A percentile compares a stretch with the other conserved stretches of the same genome.
Evolutionary conservation across 116 monocot species (phyloP).

Genomic region (Trichopus zeylanicus): DNA sequence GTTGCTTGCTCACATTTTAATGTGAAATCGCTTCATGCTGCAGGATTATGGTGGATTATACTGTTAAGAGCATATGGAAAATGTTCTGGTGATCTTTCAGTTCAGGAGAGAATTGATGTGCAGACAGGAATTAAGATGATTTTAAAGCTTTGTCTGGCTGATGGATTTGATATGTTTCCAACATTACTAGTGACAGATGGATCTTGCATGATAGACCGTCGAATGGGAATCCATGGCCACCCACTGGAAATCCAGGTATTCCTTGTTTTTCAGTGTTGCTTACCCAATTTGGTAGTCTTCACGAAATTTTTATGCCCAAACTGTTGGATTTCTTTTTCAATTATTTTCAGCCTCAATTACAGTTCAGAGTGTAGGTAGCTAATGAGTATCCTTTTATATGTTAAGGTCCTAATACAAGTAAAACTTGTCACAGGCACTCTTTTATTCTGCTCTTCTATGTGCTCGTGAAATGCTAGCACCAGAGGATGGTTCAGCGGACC

Average conservation of each 20-base stretch:
- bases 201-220: constrained; percentile 95
- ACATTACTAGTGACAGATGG: constrained; percentile 97
- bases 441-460: constrained; percentile 89
- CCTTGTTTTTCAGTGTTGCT: background rate
- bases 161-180: constrained; percentile 99
- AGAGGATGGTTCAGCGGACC: constrained; percentile 95
- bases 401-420: background rate
- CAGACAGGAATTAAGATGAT: constrained; percentile 99
- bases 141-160: constrained; percentile 90
- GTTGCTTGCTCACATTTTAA: background rate
- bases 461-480: constrained; percentile 96
- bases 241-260: constrained; percentile 96
- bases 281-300: background rate
- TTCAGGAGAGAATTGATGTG: constrained; percentile 98
- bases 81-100: constrained; percentile 90
- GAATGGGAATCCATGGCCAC: constrained; percentile 99
- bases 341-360: too few relatives aligned
- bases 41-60: constrained; percentile 99
- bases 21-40: background rate
- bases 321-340: background rate
- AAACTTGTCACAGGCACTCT: constrained; percentile 65
- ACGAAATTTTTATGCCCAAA: background rate
- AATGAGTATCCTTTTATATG: background rate
- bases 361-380: background rate
- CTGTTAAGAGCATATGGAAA: constrained; percentile 94